Evolutionary conservation across 495 filamentous ascomycete genomes (phyloP), one percentile per base, ranked within the genome.

Genomic region (Xylaria longipes): DNA sequence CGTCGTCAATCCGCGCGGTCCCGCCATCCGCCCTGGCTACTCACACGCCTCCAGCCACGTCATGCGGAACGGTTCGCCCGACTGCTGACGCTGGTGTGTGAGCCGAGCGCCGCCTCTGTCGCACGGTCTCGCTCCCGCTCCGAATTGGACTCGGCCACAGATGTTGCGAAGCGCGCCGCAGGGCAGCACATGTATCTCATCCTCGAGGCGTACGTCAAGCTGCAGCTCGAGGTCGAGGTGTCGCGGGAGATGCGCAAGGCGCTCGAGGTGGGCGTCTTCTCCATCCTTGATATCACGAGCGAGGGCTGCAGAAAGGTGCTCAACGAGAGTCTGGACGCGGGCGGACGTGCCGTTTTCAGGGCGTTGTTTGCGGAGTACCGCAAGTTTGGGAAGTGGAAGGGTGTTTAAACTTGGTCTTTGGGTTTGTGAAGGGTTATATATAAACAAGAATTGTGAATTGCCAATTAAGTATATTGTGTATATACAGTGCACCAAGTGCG

Each of bases 91-190:
- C 85, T 92, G 4, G 87, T 97, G 65, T 94, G 92, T 79, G 91
- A 95, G 66, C 94, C 94, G 17, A 92, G 90, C 17, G 88, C 88
- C 20, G 94, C 90, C 0, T 91, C 91, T 5, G 90, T 94, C 1
- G 82, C 90, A 6, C 83, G 86, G n/a, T 70, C 76, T 33, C 85
- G 78, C 52, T 79, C 74, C 63, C 85, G 77, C 57, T 80, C 75
- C 52, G 73, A 79, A 20, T 86, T 97, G 20, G 91, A 89, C 63
- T 93, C 94, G 68, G 89, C 93, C 68, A 91, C 91, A 8, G 92
- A 93, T 73, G 90, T 89, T 65, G 93, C 92, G 35, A 91, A 91
- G 77, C 87, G 89, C 8, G 91, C 91, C 73, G 92, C 92, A 0
- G 92, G 92, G 0, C 89, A 92, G 79, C 88, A 93, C 80, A 85